phyloP scores from a whole-genome alignment of 2,329 filamentous ascomycete genomes.

The Fusarium sp. region DNA sequence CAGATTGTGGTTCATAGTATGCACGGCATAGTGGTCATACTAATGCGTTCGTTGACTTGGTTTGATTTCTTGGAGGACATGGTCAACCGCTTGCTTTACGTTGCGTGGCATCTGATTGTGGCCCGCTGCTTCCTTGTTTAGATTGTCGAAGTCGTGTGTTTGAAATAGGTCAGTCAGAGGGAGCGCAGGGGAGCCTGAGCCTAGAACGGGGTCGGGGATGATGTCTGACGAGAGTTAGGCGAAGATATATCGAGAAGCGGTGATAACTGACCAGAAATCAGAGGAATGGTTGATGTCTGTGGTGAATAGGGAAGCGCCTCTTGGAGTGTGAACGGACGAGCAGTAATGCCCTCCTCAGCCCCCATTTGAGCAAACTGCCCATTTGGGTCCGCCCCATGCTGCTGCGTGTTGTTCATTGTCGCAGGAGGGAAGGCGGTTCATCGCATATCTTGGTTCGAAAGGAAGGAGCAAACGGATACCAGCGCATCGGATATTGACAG shows the following conservation, averaged over 20 bases:
- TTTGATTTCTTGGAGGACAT: constrained; percentile 78
- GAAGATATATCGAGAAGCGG: not conserved
- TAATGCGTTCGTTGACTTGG: constrained; percentile 75
- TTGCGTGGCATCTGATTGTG: constrained; percentile 68
- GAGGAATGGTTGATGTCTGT: constrained; percentile 81
- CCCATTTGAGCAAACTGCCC: constrained; percentile 44
- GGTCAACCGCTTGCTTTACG: constrained; percentile 75
- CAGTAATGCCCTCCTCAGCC: constrained; percentile 41
- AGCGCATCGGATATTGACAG: constrained; percentile 40
- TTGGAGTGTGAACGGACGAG: constrained; percentile 69
- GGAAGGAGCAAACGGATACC: constrained; percentile 41
- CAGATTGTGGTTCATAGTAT: not conserved
- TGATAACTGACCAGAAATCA: constrained; percentile 71
- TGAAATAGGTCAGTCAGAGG: constrained; percentile 62
- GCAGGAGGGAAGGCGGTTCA: constrained; percentile 40
- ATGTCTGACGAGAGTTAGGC: constrained; percentile 60
- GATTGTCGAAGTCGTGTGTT: constrained; percentile 66
- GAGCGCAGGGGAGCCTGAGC: constrained; percentile 62
- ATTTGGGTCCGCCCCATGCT: constrained; percentile 47
- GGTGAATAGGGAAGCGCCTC: constrained; percentile 86
- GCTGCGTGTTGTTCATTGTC: constrained; percentile 46
- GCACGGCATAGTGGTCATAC: constrained; percentile 53
- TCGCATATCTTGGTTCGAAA: constrained; percentile 46
- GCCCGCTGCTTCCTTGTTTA: constrained; percentile 75
- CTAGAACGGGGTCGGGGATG: constrained; percentile 71